Evolutionary conservation across 495 filamentous ascomycete species (phyloP), one percentile per base, ranked within the genome.

Genomic region (Xylaria intraflava): DNA sequence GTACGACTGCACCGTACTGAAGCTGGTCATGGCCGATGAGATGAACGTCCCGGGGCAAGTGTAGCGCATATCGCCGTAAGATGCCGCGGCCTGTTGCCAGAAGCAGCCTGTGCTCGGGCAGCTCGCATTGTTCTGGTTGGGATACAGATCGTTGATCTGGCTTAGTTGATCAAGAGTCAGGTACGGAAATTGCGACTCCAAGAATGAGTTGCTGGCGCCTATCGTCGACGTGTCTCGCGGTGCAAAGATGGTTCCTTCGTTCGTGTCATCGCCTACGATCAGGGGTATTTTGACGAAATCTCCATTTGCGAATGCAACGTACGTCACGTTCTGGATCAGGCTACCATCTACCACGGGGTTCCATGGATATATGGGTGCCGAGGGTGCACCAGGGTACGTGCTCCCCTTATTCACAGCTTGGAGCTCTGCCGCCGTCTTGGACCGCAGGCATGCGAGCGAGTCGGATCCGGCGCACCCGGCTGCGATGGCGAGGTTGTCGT

Each of bases 61-160:
- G 68, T 89, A 89, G n/a, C 85, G 79, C 52, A 88, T 75, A 57
- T 89, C 83, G 20, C 85, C 85, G 60, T 88, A 90, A 3, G 79
- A 80, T 35, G 78, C 72, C 51, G 77, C 74, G 12, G 77, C 70
- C n/a, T 83, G 78, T 0, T 74, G 72, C 79, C 82, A 86, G 68
- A 79, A 84, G 17, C 69, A 63, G 1, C 75, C 75, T 2, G 67
- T 53, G 27, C 67, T 61, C 0, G 79, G 61, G 74, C 83, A 53
- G 36, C 42, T 62, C 7, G 31, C 51, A 4, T 61, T 56, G 46
- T 49, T 67, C 65, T 10, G 67, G 56, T 72, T 73, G 29, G 85
- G 79, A 67, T 87, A 90, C 48, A 81, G 71, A 6, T 58, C 46
- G 60, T 83, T 79, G 56, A 90, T 79, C 27, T 66, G 68, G 14